Evolutionary conservation across 2,329 filamentous ascomycete species (phyloP), one percentile per base, ranked within the genome.

Genomic region (Cytospora piceicola): DNA sequence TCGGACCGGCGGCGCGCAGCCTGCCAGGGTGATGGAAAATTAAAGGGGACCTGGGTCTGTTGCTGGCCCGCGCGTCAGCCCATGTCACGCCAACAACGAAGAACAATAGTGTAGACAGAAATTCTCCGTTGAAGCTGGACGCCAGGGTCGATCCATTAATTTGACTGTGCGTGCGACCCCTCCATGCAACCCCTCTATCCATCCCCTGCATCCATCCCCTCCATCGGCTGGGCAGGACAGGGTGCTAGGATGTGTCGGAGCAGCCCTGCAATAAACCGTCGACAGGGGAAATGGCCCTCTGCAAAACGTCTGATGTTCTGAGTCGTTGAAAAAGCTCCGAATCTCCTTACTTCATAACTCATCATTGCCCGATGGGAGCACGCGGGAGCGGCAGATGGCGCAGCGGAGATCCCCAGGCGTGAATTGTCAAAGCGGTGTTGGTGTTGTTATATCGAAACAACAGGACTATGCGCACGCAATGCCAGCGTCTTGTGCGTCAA

Each of bases 51-150:
- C 63, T 56, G 58, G 58, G 36, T 62, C 63, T 65, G 54, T 64
- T 65, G 66, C 66, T 67, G 66, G 56, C 58, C 66, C 66, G 66
- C 66, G 66, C 66, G 63, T 65, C 66, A 65, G 63, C 58, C 29
- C 65, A 58, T 65, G 66, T 55, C 52, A 60, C 39, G 65, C 49
- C 65, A 53, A 56, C 62, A 49, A 59, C 34, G 55, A 51, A 22
- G 22, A 49, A 34, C 27, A 46, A 63, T 27, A n/a, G n/a, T n/a
- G n/a, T n/a, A 34, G 56, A 27, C 27, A 61, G n/a, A 60, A 67
- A 65, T 46, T 60, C 63, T 62, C 58, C 58, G 58, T 58, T 55
- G 46, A 49, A 62, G 59, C 29, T 27, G 30, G 22, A 30, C 39
- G 52, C 60, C 60, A 5, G 60, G 60, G 60, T 53, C 46, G 51